Evolutionary conservation across 208 protist genomes (phyloP), one percentile per base, ranked within the genome.

Genomic region (Trypanosoma lewisi): DNA sequence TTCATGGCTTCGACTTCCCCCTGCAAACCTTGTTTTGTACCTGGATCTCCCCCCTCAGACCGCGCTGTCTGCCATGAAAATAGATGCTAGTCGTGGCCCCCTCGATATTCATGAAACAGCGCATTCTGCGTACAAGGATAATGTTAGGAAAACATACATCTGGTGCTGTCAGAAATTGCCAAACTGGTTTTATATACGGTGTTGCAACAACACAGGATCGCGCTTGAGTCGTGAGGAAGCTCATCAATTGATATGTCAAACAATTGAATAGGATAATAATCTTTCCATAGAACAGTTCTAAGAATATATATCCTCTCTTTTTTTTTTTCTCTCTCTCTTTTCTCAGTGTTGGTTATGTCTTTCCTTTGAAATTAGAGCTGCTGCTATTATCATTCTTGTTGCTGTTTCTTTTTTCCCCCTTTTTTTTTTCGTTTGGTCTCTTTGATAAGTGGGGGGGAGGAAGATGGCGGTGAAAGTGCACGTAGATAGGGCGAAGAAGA

Each of bases 31-130:
- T 8, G 89, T 96, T 8, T 39, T 94, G 36, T 97, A 95, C 66
- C 70, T 97, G 25, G 87, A 97, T 51, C 65, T 97, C 7, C 80
- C 83, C 2, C 87, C 90, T 8, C 30, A 81, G 9, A 68, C 63
- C 4, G 93, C 93, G 0, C 54, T 93, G 6, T 57, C 59, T 31
- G 89, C 93, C 19, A 88, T 97, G 79, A 66, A 78, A 56, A 34
- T 49, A 5, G 93, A 97, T 67, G 25, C 52, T 7, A 89, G 77
- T 17, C 84, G 93, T 4, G 64, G 59, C 56, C 69, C 70, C 27
- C 79, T 97, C 4, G 93, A 97, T 64, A 96, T 96, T 50, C 89
- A 97, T 69, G 93, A 97, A 63, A 93, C 80, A 4, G 90, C 90
- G 0, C 63, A 82, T 6, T 33, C 39, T 2, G 49, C 68, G 9